Evolutionary conservation across 352 stramenopile genomes (phyloP).

Genomic region (Phytophthora ohioensis): DNA sequence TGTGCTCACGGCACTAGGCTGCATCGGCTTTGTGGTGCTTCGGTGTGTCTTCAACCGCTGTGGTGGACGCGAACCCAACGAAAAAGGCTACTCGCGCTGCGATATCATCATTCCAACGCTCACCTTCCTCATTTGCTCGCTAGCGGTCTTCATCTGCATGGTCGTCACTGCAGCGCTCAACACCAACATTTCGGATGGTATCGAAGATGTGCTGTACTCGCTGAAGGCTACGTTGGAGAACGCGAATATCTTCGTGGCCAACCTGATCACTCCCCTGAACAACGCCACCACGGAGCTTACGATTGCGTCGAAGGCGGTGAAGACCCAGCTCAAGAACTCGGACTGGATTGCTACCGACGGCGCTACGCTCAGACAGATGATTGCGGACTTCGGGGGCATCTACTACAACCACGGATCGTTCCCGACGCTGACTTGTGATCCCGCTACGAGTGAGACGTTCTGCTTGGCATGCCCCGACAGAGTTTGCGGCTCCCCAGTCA

Average conservation of each 20-base stretch:
- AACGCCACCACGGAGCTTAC: slow-evolving; percentile 51
- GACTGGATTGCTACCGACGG: slow-evolving; percentile 63
- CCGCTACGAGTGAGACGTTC: slow-evolving; percentile 41
- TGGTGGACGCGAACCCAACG: slow-evolving; percentile 71
- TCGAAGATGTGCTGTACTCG: slow-evolving; percentile 70
- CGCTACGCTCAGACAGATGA: slow-evolving; percentile 61
- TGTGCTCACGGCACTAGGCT: slow-evolving; percentile 65
- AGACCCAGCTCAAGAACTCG: slow-evolving; percentile 49
- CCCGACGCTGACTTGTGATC: slow-evolving; percentile 57
- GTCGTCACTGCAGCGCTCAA: slow-evolving; percentile 80
- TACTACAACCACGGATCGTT: slow-evolving; percentile 68
- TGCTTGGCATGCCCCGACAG: slow-evolving; percentile 64
- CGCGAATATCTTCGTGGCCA: slow-evolving; percentile 75
- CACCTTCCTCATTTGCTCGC: slow-evolving; percentile 68
- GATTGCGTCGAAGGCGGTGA: slow-evolving; percentile 53
- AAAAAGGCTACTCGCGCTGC: slow-evolving; percentile 86
- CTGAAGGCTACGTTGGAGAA: slow-evolving; percentile 80
- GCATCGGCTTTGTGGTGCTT: slow-evolving; percentile 69
- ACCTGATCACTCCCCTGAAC: slow-evolving; percentile 64
- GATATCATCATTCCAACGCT: slow-evolving; percentile 74
- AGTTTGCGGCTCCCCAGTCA: slow-evolving; percentile 62
- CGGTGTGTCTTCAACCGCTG: slow-evolving; percentile 87
- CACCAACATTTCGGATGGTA: slow-evolving; percentile 79
- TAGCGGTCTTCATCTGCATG: slow-evolving; percentile 85
- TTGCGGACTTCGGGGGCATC: slow-evolving; percentile 61